Base-by-base conservation (phyloP, 345 rosid species). In the Pistacia atlantica region DNA sequence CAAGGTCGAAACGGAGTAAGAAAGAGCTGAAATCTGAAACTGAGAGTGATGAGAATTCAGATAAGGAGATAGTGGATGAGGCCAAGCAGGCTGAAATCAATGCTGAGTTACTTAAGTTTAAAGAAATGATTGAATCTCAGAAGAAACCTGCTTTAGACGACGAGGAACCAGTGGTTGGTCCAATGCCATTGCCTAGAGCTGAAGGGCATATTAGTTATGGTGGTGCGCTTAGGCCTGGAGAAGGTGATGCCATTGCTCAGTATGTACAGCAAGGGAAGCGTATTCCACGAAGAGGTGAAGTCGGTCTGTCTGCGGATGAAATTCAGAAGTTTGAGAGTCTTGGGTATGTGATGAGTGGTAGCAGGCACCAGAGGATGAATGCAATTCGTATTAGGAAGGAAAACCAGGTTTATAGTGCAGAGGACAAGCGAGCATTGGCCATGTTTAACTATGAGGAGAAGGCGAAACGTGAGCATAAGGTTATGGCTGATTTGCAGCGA, bases 201-300 rank as follows among this genome's bases (percentile, higher is more conserved):
- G 97, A 96, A 71, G 97, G 98, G n/a, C 99, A 93, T 76, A 91
- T 97, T 28, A 92, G 97, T 79, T 97, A 97, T 77, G 98, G 99
- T 80, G 97, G 98, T 75, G 99, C 99, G 3, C 81, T 97, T 77
- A 85, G 99, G 78, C 99, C 99, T 18, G 98, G 98, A 81, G 99
- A 97, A 90, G 98, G 99, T 84, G 99, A 94, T 64, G 98, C 97
- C 14, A 94, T 97, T 80, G 98, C 99, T 2, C 98, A 94, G 85
- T 94, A 97, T 81, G 99, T 94, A 64, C 98, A 94, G 75, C 98
- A 97, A 85, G 98, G 99, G 66, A 96, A 96, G 84, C 97, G 98
- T 89, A 96, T 96, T 51, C 99, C 98, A 9, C 92, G 97, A 71
- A 91, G 99, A 92, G 99, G 99, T 76, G 99, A 97, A 87, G 99